Evolutionary conservation across 2,329 filamentous ascomycete genomes (phyloP), one percentile per base, ranked within the genome.

Genomic region (Pezicula radicicola): DNA sequence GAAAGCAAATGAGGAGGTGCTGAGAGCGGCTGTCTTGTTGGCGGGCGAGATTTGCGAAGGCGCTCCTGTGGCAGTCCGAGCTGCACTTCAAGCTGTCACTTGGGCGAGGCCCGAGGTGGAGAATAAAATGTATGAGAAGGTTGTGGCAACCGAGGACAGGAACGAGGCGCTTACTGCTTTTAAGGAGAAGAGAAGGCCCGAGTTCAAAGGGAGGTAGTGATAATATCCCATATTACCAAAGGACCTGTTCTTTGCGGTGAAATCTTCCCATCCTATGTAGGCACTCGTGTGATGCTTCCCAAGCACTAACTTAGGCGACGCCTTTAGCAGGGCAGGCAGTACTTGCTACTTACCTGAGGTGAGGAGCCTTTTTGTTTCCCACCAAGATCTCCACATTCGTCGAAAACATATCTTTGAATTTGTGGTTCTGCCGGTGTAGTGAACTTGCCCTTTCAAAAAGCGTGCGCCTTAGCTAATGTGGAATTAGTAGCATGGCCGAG

Each of bases 141-240:
- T 97, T 4, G 80, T 97, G 15, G 80, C 78, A 55, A 96, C 91
- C 0, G 86, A 92, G 66, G 94, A 99, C 74, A 79, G 92, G 54
- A 77, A 91, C 63, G 94, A 97, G 77, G 94, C 94, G 35, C 75
- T 99, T 57, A 81, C 74, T 68, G 94, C 94, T 0, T 99, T 99
- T 73, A 78, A 74, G 49, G 86, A 89, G 74, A 89, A 89, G 78
- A 79, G 86, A 63, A 85, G 80, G 70, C 85, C 85, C 15, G 74
- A 75, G n/a, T 89, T 88, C 65, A 84, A 75, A 60, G 85, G 85
- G 9, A 62, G 55, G 44, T 66, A 27, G 37, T 44, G 8, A 27
- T 21, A 44, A 25, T 45, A 30, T 28, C 15, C 25, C 25, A 6
- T 13, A 6, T 12, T 12, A 42, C 21, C 4, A 42, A 15, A 42